phyloP scores from a whole-genome alignment of 768 basidiomycete genomes.

The Lactarius sp. region DNA sequence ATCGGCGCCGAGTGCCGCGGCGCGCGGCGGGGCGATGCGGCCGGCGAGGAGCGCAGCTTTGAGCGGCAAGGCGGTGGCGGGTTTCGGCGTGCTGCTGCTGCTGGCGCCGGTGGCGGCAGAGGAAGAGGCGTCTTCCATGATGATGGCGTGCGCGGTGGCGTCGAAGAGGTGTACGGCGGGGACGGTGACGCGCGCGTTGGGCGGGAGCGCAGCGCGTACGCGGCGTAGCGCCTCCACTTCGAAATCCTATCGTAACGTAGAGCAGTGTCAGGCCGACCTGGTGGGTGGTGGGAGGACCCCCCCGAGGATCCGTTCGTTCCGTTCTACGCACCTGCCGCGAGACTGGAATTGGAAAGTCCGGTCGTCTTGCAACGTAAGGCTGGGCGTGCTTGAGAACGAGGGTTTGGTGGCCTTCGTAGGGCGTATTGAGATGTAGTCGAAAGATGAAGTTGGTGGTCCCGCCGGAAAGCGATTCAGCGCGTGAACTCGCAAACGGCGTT shows the following conservation, averaged over 20 bases:
- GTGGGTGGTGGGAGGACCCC: no score
- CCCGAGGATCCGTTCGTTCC: no score
- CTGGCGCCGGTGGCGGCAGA: no score
- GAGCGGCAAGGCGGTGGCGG: conserved; percentile 34
- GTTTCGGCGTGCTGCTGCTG: no score
- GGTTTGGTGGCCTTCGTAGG: conserved; percentile 41
- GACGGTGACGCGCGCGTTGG: conserved; percentile 40
- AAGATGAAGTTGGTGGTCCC: conserved; percentile 55
- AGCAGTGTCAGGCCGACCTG: background rate
- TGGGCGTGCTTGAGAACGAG: conserved; percentile 57
- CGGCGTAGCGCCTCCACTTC: conserved; percentile 48
- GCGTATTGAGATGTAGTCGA: conserved; percentile 42
- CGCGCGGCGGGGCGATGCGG: conserved; percentile 31
- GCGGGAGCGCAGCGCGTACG: conserved; percentile 37
- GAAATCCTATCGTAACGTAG: conserved; percentile 33
- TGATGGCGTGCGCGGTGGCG: conserved; percentile 42
- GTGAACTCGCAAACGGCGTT: conserved; percentile 45
- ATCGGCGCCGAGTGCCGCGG: conserved; percentile 44
- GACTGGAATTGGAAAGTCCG: conserved; percentile 35
- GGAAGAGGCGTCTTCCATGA: conserved; percentile 71
- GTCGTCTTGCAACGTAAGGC: conserved; percentile 28
- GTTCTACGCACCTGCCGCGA: conserved; percentile 47
- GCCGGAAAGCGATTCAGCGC: conserved; percentile 42
- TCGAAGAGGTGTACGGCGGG: conserved; percentile 51
- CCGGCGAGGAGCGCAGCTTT: conserved; percentile 39